These are phyloP conservation scores for Saccharomycopsis synnaedendra DNA, from an alignment of 805 yeast species.

Conservation along the genomic window DNA sequence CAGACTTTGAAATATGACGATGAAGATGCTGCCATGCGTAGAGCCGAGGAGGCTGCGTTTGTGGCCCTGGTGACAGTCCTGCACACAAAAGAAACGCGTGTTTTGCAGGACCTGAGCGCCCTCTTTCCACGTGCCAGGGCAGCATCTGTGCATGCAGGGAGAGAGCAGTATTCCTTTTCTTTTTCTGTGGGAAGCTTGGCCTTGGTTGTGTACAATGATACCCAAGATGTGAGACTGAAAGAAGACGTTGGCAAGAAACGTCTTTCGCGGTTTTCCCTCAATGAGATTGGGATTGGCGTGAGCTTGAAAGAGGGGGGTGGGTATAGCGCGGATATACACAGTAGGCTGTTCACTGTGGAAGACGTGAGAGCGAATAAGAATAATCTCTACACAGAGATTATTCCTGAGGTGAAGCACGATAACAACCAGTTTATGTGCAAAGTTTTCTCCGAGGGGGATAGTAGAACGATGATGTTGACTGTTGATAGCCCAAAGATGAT, in stretches of 20 bases:
- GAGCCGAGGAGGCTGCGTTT: constrained; percentile 52
- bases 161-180: constrained; percentile 21
- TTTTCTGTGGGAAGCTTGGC: constrained; percentile 57
- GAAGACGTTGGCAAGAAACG: constrained; percentile 24
- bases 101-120: constrained; percentile 18
- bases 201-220: constrained; percentile 46
- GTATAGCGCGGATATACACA: constrained; percentile 46
- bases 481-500: constrained; percentile 75
- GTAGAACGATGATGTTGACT: constrained; percentile 43
- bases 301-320: constrained; percentile 42
- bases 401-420: constrained; percentile 55
- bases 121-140: constrained; percentile 12
- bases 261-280: constrained; percentile 48
- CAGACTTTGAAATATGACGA: constrained; percentile 38
- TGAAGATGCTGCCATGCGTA: constrained; percentile 32
- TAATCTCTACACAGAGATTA: constrained; percentile 68
- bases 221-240: constrained; percentile 27
- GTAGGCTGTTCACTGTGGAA: constrained; percentile 64
- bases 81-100: constrained; percentile 18
- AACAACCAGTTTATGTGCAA: constrained; percentile 63
- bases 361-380: constrained; percentile 55
- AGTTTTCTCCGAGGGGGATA: constrained; percentile 31
- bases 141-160: background rate
- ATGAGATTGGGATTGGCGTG: constrained; percentile 42
- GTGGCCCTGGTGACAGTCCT: constrained; percentile 44